Evolutionary conservation across 139 green algal genomes (phyloP).

Genomic region (Microglena sp.): DNA sequence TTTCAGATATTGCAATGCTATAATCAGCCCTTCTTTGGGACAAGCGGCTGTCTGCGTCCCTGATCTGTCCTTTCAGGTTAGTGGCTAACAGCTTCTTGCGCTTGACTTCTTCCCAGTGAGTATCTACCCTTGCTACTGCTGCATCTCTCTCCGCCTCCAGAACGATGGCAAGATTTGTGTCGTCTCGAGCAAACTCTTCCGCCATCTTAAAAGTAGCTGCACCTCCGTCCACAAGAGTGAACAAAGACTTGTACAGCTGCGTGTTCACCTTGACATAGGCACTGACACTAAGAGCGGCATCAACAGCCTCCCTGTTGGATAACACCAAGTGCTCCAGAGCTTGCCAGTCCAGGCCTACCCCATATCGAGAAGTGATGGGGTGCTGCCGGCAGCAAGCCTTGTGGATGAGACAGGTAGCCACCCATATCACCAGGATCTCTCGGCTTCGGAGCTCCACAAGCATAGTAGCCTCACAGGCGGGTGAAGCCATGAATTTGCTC

Average conservation of each 20-base stretch:
- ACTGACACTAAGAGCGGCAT: conserved; percentile 27
- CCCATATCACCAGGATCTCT: conserved; percentile 31
- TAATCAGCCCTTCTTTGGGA: no score
- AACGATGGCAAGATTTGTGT: conserved; percentile 7
- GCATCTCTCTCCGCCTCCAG: conserved; percentile 16
- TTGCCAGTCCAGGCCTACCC: conserved; percentile 8
- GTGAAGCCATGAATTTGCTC: neutral
- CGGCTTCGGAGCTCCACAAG: conserved; percentile 34
- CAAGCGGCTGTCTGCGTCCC: no score
- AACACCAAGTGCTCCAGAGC: conserved; percentile 44
- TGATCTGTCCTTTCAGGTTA: no score
- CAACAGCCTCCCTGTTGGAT: conserved; percentile 12
- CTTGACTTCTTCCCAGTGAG: conserved; percentile 32
- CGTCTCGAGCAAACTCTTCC: conserved; percentile 7
- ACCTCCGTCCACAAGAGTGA: conserved; percentile 10
- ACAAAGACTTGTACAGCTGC: conserved; percentile 10
- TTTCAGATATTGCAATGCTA: no score
- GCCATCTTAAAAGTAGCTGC: conserved; percentile 24
- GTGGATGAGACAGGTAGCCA: conserved; percentile 27
- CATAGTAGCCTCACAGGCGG: conserved; percentile 6
- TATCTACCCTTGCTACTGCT: neutral
- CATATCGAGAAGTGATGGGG: no score
- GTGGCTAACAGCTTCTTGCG: conserved; percentile 18
- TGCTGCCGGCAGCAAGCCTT: neutral
- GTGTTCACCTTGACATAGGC: conserved; percentile 35